Conservation (phyloP, 148 eudicot genomes). For the Salicornia ramosissima region DNA sequence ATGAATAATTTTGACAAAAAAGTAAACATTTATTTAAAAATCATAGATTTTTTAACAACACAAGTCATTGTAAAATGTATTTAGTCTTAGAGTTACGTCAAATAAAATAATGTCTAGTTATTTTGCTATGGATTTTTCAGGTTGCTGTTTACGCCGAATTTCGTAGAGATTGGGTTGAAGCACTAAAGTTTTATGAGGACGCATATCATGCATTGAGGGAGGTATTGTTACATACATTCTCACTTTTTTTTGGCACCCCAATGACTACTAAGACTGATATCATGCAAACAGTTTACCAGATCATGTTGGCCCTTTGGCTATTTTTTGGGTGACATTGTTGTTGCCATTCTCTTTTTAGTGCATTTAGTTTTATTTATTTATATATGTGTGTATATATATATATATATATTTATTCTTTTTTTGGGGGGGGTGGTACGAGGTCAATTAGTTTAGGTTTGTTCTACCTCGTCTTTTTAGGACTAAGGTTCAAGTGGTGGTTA, state of each 20-base stretch:
- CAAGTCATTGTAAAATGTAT: background rate
- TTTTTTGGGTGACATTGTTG: background rate
- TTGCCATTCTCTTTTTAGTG: background rate
- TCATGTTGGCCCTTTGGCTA: background rate
- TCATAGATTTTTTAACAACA: background rate
- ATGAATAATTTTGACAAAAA: background rate
- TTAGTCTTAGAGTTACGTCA: background rate
- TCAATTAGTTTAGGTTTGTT: too few species aligned
- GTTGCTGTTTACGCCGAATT: constrained; percentile 98
- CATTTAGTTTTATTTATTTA: too few species aligned
- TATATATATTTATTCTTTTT: too few species aligned
- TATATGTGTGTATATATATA: too few species aligned
- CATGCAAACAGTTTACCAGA: background rate
- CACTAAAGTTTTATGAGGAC: constrained; percentile 83
- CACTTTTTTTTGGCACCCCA: background rate
- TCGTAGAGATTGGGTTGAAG: constrained; percentile 98
- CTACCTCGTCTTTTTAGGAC: too few species aligned
- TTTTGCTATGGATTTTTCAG: constrained; percentile 39
- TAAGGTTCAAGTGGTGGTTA: too few species aligned
- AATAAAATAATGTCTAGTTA: background rate
- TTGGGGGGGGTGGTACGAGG: too few species aligned
- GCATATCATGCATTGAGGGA: constrained; percentile 83
- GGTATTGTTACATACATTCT: constrained; percentile 34
- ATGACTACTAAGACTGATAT: background rate
- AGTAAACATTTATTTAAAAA: background rate